A percentile compares a stretch with the other conserved stretches of the same genome.
Evolutionary conservation across 1,284 basidiomycete species (phyloP).

Genomic region (Xanthoconium separans): DNA sequence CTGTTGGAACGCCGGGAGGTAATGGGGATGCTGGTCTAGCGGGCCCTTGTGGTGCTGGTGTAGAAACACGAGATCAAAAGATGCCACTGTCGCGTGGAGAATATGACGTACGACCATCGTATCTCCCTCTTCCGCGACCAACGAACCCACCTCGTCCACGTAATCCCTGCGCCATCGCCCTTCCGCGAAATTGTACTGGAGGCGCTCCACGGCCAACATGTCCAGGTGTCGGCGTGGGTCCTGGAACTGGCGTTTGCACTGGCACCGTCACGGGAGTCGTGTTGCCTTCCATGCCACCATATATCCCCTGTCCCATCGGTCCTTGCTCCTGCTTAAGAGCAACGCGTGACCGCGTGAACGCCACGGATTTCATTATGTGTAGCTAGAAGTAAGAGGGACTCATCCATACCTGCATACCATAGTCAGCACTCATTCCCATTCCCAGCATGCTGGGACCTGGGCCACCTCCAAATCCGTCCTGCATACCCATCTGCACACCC

Average conservation of each 20-base stretch:
- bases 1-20: slow-evolving; percentile 80
- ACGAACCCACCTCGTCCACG: slow-evolving; percentile 47
- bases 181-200: slow-evolving; percentile 56
- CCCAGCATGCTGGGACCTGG: slow-evolving; percentile 52
- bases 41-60: slow-evolving; percentile 48
- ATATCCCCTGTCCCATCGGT: slow-evolving; percentile 56
- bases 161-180: slow-evolving; percentile 42
- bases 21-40: slow-evolving; percentile 75
- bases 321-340: slow-evolving; percentile 37
- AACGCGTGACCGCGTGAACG: slow-evolving; percentile 28
- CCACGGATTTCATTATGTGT: slow-evolving; percentile 40
- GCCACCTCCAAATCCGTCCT: slow-evolving; percentile 46
- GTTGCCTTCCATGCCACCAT: slow-evolving; percentile 49
- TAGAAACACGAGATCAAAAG: slow-evolving; percentile 5
- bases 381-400: slow-evolving; percentile 38
- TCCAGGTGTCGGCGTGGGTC: slow-evolving; percentile 34
- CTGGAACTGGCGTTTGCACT: slow-evolving; percentile 33
- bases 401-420: slow-evolving; percentile 59
- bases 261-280: slow-evolving; percentile 36
- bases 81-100: slow-evolving; percentile 1
- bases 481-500: slow-evolving; percentile 41
- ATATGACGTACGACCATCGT: slow-evolving; percentile 39
- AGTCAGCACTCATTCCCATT: slow-evolving; percentile 51
- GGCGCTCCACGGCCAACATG: slow-evolving; percentile 45
- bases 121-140: slow-evolving; percentile 47